Evolutionary conservation across 495 filamentous ascomycete genomes (phyloP).

Genomic region (Trichoderma asperelloides): DNA sequence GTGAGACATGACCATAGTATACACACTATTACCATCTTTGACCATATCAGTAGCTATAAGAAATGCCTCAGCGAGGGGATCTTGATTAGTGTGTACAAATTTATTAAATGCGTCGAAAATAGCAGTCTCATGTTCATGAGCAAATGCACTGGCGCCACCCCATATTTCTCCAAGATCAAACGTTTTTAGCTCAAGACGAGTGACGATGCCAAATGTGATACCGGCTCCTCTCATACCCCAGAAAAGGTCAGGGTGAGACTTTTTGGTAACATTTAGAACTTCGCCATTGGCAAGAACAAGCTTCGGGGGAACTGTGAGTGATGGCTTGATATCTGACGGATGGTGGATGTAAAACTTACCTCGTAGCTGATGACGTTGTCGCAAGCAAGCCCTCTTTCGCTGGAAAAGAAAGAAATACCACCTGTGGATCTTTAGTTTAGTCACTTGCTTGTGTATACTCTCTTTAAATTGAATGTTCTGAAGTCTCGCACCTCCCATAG

Average conservation of each 20-base stretch:
- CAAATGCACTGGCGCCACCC: not conserved
- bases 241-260: conserved; percentile 27
- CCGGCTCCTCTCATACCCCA: conserved; percentile 31
- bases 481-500: not conserved
- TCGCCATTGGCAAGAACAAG: not conserved
- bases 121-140: not conserved
- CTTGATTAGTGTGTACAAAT: not conserved
- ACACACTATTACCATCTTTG: not conserved
- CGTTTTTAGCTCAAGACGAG: conserved; percentile 35
- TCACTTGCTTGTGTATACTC: not conserved
- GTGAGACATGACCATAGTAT: not conserved
- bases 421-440: not conserved
- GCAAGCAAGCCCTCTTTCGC: not conserved
- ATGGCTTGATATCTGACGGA: not conserved
- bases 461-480: not conserved
- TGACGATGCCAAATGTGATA: conserved; percentile 36
- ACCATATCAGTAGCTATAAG: not conserved
- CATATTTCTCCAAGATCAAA: conserved; percentile 15
- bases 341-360: not conserved
- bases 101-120: not conserved
- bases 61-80: not conserved
- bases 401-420: not conserved
- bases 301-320: not conserved
- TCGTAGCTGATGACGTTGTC: not conserved
- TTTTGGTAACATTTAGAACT: not conserved